These are phyloP conservation scores for Euphorbia lathyris DNA, from an alignment of 345 rosid species.

Conservation along the genomic window DNA sequence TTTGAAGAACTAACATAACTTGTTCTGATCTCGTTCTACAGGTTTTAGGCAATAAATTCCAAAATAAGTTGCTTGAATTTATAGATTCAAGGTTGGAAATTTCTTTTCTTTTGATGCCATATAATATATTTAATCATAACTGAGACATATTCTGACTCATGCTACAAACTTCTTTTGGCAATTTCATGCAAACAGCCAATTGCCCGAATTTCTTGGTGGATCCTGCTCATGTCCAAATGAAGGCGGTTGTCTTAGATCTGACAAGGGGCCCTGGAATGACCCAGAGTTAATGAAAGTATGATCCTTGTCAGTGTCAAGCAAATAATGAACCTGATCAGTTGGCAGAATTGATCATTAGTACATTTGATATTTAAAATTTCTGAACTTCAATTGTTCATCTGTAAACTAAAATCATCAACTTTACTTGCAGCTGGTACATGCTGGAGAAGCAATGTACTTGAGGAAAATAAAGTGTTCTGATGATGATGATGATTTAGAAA, in stretches of 20 bases:
- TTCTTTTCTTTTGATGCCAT: slow-evolving; percentile 14
- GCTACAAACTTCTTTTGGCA: slow-evolving; percentile 13
- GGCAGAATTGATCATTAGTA: not conserved
- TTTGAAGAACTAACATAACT: slow-evolving; percentile 21
- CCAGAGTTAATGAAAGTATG: slow-evolving; percentile 81
- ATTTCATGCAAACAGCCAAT: slow-evolving; percentile 57
- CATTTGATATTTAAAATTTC: slow-evolving; percentile 8
- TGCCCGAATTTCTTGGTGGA: slow-evolving; percentile 97
- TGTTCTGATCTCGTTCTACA: slow-evolving; percentile 33
- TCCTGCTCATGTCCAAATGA: slow-evolving; percentile 67
- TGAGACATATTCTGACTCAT: slow-evolving; percentile 7
- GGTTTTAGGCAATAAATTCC: slow-evolving; percentile 86
- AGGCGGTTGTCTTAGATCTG: slow-evolving; percentile 80
- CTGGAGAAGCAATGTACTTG: slow-evolving; percentile 54
- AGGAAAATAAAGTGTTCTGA: slow-evolving; percentile 44
- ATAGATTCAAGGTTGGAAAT: slow-evolving; percentile 66
- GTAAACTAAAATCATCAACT: slow-evolving; percentile 9
- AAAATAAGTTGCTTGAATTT: slow-evolving; percentile 63
- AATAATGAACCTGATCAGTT: slow-evolving; percentile 1
- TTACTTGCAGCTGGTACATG: slow-evolving; percentile 55
- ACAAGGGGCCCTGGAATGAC: slow-evolving; percentile 94
- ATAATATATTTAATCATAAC: not conserved
- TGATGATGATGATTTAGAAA: slow-evolving; percentile 54
- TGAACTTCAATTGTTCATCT: slow-evolving; percentile 9
- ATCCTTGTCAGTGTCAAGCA: slow-evolving; percentile 9